These are phyloP conservation scores for Mycena vitilis DNA, from an alignment of 768 basidiomycete species.

Conservation along the genomic window DNA sequence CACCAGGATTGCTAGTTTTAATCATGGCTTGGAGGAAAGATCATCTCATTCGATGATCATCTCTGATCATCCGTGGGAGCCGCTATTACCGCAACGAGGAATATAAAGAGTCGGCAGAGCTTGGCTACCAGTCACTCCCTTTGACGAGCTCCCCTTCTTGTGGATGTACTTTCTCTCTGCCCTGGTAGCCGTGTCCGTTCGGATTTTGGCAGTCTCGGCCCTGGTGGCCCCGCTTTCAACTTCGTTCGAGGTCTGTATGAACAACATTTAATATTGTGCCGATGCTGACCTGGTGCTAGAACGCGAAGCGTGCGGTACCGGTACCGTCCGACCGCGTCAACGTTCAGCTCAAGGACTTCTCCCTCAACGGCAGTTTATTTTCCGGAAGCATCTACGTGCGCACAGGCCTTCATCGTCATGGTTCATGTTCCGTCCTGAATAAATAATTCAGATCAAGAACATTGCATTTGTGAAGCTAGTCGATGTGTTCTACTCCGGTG, in stretches of 20 bases:
- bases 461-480: constrained; percentile 12
- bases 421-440: background rate
- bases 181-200: background rate
- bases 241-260: background rate
- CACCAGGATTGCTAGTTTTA: too few relatives aligned
- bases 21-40: too few relatives aligned
- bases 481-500: constrained; percentile 14
- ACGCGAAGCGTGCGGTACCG: background rate
- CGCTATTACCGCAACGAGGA: too few relatives aligned
- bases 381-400: constrained; percentile 12
- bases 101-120: too few relatives aligned
- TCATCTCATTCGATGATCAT: too few relatives aligned
- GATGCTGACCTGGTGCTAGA: background rate
- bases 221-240: constrained; percentile 1
- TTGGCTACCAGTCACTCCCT: too few relatives aligned
- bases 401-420: background rate
- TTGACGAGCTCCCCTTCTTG: background rate
- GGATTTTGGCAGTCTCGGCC: background rate
- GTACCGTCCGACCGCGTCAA: constrained; percentile 15
- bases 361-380: constrained; percentile 6
- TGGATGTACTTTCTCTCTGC: constrained; percentile 7
- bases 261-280: background rate
- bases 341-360: constrained; percentile 21
- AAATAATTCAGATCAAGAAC: constrained; percentile 14
- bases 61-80: too few relatives aligned